phyloP scores from a whole-genome alignment of 441 rosid species.

The Erodium texanum region DNA sequence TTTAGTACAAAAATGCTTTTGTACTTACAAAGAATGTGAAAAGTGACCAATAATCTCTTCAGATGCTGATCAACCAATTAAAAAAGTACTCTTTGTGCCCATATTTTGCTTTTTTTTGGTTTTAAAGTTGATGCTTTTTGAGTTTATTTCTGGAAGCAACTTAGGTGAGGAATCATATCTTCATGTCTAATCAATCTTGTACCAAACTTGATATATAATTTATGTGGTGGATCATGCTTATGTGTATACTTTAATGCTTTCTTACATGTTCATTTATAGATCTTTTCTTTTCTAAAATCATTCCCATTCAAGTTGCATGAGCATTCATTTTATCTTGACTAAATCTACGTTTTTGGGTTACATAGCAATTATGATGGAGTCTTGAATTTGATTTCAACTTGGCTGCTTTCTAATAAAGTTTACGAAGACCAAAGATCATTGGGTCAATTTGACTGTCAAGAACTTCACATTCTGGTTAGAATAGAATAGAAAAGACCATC shows the following conservation, averaged over 20 bases:
- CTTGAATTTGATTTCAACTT: slow-evolving; percentile 1
- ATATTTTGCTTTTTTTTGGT: slow-evolving; percentile 6
- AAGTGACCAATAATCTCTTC: slow-evolving; percentile 4
- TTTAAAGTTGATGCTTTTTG: slow-evolving; percentile 2
- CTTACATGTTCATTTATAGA: slow-evolving; percentile 5
- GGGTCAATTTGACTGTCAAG: background rate
- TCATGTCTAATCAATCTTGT: background rate
- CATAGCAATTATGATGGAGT: background rate
- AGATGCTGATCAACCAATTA: slow-evolving; percentile 2
- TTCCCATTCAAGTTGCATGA: background rate
- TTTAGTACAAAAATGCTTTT: slow-evolving; percentile 7
- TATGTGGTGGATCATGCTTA: slow-evolving; percentile 2
- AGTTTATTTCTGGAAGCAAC: slow-evolving; percentile 2
- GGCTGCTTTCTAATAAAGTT: slow-evolving; percentile 5
- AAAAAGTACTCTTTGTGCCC: background rate
- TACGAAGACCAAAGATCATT: background rate
- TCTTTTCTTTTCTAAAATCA: background rate
- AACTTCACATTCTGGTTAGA: slow-evolving; percentile 5
- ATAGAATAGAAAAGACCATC: background rate
- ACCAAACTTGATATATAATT: background rate
- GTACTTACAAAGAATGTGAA: background rate
- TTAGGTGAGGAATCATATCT: slow-evolving; percentile 1
- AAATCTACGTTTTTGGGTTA: background rate
- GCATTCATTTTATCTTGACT: slow-evolving; percentile 2
- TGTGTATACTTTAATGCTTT: background rate